Conservation (phyloP, 2,329 filamentous ascomycete genomes). For the Biscogniauxia marginata region DNA sequence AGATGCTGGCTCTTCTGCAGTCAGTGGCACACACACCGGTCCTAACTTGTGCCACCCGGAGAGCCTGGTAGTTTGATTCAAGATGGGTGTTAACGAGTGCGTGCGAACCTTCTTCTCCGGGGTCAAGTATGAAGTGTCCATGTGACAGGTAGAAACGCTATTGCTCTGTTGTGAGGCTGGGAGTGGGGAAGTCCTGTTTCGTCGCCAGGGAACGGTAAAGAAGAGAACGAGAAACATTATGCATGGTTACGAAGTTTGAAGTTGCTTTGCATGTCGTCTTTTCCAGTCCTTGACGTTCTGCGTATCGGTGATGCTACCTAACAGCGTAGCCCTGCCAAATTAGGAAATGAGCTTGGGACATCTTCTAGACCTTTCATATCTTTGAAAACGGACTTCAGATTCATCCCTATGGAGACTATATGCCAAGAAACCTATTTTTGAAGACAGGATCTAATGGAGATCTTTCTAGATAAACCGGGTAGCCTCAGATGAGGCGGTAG, state of each 20-base stretch:
- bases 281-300: slow-evolving; percentile 1
- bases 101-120: background rate
- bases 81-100: background rate
- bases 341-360: slow-evolving; percentile 20
- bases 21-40: slow-evolving; percentile 14
- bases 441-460: background rate
- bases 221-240: slow-evolving; percentile 1
- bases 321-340: slow-evolving; percentile 21
- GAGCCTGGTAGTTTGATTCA: background rate
- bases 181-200: slow-evolving; percentile 20
- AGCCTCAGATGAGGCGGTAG: background rate
- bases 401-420: background rate
- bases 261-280: slow-evolving; percentile 6
- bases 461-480: background rate
- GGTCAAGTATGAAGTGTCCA: background rate
- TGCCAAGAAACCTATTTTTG: background rate
- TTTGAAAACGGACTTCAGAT: background rate
- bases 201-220: slow-evolving; percentile 12
- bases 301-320: slow-evolving; percentile 14
- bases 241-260: slow-evolving; percentile 4
- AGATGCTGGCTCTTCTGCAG: slow-evolving; percentile 9
- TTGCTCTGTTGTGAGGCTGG: slow-evolving; percentile 2
- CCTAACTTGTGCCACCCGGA: background rate
- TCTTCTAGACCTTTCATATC: background rate
- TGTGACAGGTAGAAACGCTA: slow-evolving; percentile 3